A percentile compares a stretch with the other conserved stretches of the same genome.
These are phyloP conservation scores for Sugiyamaella americana DNA, from an alignment of 805 yeast species.

Conservation along the genomic window DNA sequence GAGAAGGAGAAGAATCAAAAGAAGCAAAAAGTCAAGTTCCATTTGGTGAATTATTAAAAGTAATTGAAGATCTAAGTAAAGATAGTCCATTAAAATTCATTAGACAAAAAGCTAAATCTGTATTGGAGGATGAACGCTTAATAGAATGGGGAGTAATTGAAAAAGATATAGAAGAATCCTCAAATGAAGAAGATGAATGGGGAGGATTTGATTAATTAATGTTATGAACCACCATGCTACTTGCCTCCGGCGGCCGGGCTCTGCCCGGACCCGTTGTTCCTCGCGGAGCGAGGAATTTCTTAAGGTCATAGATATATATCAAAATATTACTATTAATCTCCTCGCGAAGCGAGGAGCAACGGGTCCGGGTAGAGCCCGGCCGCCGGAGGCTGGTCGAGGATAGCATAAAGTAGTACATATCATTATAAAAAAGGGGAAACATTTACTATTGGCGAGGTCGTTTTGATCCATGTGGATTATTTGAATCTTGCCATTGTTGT, in stretches of 20 bases:
- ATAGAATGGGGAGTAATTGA: slow-evolving; percentile 49
- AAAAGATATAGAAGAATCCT: slow-evolving; percentile 24
- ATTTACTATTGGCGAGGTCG: not conserved
- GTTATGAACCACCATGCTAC: not conserved
- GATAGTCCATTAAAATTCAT: slow-evolving; percentile 54
- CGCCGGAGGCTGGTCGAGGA: too few species aligned
- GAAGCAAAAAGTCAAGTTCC: slow-evolving; percentile 45
- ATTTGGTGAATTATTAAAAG: slow-evolving; percentile 47
- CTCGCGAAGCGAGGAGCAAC: too few species aligned
- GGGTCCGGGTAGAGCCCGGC: too few species aligned
- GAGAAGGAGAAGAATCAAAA: slow-evolving; percentile 28
- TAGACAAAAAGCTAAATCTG: slow-evolving; percentile 53
- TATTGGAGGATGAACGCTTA: slow-evolving; percentile 59
- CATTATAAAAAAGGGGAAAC: not conserved
- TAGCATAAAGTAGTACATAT: too few species aligned
- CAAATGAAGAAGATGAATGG: slow-evolving; percentile 32
- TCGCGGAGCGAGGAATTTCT: not conserved
- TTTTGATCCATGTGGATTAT: slow-evolving; percentile 1
- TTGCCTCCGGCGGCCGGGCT: slow-evolving; percentile 1
- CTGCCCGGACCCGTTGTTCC: not conserved
- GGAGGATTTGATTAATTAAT: slow-evolving; percentile 29
- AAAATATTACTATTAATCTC: too few species aligned
- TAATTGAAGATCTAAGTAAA: slow-evolving; percentile 49
- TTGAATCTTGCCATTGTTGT: not conserved
- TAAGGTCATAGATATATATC: too few species aligned